Base-by-base conservation (phyloP, 83 land plant species). In the Diphasiastrum complanatum region DNA sequence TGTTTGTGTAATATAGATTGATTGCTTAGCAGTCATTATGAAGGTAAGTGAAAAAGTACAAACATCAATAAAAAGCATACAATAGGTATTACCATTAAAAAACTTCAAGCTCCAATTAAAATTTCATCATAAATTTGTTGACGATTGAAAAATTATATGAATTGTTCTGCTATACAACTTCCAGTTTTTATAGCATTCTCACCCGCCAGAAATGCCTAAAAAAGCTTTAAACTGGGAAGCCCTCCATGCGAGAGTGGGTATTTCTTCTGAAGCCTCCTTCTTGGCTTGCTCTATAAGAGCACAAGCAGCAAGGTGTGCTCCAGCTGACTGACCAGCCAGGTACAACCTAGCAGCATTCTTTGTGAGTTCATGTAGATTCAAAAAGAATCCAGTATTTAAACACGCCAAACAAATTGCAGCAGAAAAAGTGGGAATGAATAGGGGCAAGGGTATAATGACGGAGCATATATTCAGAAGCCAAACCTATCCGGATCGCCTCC, bases 281-380 rank as follows among this genome's bases (percentile, higher is more conserved):
- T 74, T 74, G 33, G 89, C 95, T 65, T 84, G 95, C 52, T 75
- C 73, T 45, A 85, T 18, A 11, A 92, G 79, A 47, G 88, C 72
- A 65, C 96, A 88, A 33, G 98, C 81, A 31, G 86, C 84, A 70
- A 92, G 76, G 75, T 92, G 98, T 49, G 91, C 88, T 56, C 98
- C 98, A 34, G 98, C 98, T 33, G 98, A 92, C 70, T 92, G 97
- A 33, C 97, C 97, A 73, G 87, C 87, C 45, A 92, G 47, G 70
- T 79, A 87, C 11, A 92, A 60, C 66, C 97, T n/a, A n/a, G n/a
- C n/a, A n/a, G n/a, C n/a, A n/a, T n/a, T n/a, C n/a, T n/a, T n/a
- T n/a, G n/a, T n/a, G n/a, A n/a, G n/a, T n/a, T n/a, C n/a, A n/a
- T 92, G 51, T 43, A 33, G 34, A 56, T 2, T 5, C 26, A 48